Evolutionary conservation across 2,329 filamentous ascomycete genomes (phyloP), one percentile per base, ranked within the genome.

Genomic region (Diaporthe sp.): DNA sequence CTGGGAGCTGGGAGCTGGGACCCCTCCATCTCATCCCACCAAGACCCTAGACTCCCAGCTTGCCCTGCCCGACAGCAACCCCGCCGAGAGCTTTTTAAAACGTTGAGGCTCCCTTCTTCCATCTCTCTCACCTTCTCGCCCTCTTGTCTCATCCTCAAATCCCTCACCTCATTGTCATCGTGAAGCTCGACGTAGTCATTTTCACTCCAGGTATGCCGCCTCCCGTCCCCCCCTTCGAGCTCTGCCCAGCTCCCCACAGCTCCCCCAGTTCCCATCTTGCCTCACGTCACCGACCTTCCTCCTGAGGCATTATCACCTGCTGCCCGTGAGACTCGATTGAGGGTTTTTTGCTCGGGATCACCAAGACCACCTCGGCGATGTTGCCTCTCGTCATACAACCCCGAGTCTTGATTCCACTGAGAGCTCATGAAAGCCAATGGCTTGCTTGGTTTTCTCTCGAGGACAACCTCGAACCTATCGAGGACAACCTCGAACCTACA

Each of bases 21-120:
- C 71, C 71, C 71, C 71, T 73, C 71, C 71, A 73, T 73, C 28
- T 55, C 75, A 76, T 71, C 72, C 75, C 75, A 76, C 63, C 73
- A 68, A 51, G 49, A 74, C 39, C 53, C 72, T 70, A 71, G 71
- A 60, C 55, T 49, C 55, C 42, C 63, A 60, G 55, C 39, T 61
- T 47, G 55, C 22, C 51, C 75, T 47, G 55, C 22, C 51, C 75
- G 65, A 67, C 72, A 75, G 42, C 47, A 61, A 63, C 75, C 67
- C 49, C 61, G 65, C 72, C 72, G 72, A 71, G 67, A 70, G 74
- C 67, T 71, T 75, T 77, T 71, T 73, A 77, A 75, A 77, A 72
- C 61, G 76, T 73, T 63, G 68, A 76, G 57, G 39, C 71, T 65
- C 71, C 55, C 58, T 55, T 28, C 60, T 57, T 63, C 58, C 71